Evolutionary conservation across 2,329 filamentous ascomycete genomes (phyloP), one percentile per base, ranked within the genome.

Genomic region (Dactylellina parvicollis): DNA sequence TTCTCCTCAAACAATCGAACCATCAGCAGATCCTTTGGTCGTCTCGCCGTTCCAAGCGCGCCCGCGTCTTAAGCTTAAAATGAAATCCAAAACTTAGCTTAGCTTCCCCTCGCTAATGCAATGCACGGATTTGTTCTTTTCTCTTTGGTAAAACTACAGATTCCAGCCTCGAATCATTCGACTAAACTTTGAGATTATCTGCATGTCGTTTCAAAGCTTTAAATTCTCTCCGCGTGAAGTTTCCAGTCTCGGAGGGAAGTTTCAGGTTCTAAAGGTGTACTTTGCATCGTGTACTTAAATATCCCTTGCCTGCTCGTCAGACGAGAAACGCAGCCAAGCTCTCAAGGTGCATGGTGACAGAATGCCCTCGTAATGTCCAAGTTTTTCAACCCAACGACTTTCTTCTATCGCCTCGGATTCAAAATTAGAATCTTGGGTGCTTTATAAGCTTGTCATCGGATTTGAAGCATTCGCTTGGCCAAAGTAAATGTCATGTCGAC

Each of bases 71-170:
- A 62, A 61, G 42, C 57, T 61, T 61, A 50, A 59, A 49, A 26
- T 50, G 12, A 47, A 44, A 34, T 34, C 26, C 38, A 10, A 18
- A 44, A 28, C 38, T 34, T 24, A 8, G 36, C 28, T 65, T 50
- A 44, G 49, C 36, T 65, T 36, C 47, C 56, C 42, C 38, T 64
- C 59, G 59, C 59, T 64, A 64, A 64, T 64, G 59, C 59, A 62
- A 61, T 59, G 55, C 55, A 60, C 55, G 55, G 24, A n/a, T n/a
- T n/a, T n/a, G n/a, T n/a, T n/a, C n/a, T n/a, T n/a, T n/a, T n/a
- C n/a, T n/a, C n/a, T n/a, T n/a, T n/a, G n/a, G n/a, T n/a, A n/a
- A n/a, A n/a, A n/a, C n/a, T n/a, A n/a, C n/a, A n/a, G n/a, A n/a
- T n/a, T n/a, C n/a, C n/a, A n/a, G n/a, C n/a, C n/a, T n/a, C n/a